Evolutionary conservation across 1,139 yeast genomes (phyloP).

Genomic region (Martiniozyma asiatica): DNA sequence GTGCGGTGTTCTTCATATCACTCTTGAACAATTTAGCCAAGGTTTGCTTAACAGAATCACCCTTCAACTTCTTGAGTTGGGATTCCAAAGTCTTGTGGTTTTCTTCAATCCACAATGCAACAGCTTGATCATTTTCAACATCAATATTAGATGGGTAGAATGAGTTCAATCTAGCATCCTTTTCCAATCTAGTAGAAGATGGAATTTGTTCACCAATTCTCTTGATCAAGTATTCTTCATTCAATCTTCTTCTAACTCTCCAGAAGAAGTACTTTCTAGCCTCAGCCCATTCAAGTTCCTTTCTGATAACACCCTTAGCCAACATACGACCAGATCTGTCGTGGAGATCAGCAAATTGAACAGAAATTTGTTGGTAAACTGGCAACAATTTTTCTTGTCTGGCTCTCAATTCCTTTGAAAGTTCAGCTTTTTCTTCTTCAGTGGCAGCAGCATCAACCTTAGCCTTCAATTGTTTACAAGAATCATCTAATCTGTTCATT

Average conservation of each 20-base stretch:
- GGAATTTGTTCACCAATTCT: slow-evolving; percentile 59
- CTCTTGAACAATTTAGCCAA: slow-evolving; percentile 47
- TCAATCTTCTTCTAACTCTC: slow-evolving; percentile 93
- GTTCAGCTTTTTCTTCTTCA: slow-evolving; percentile 53
- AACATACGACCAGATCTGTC: slow-evolving; percentile 96
- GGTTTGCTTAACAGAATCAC: slow-evolving; percentile 50
- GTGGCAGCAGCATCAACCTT: slow-evolving; percentile 41
- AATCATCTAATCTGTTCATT: slow-evolving; percentile 78
- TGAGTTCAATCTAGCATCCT: slow-evolving; percentile 75
- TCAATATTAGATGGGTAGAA: slow-evolving; percentile 74
- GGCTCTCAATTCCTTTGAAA: slow-evolving; percentile 54
- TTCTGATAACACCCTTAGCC: slow-evolving; percentile 83
- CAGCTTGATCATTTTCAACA: slow-evolving; percentile 61
- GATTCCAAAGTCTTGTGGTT: slow-evolving; percentile 54
- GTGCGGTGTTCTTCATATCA: slow-evolving; percentile 32
- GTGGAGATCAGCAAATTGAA: slow-evolving; percentile 95
- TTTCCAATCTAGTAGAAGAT: slow-evolving; percentile 59
- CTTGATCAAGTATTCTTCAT: slow-evolving; percentile 79
- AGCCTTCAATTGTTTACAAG: slow-evolving; percentile 55
- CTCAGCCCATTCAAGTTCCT: slow-evolving; percentile 74
- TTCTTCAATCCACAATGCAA: slow-evolving; percentile 78
- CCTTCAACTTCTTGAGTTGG: slow-evolving; percentile 51
- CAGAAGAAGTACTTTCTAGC: slow-evolving; percentile 97
- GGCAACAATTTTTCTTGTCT: slow-evolving; percentile 80
- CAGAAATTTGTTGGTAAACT: slow-evolving; percentile 81